A percentile compares a stretch with the other conserved stretches of the same genome.
These are phyloP conservation scores for Ganoderma meredithae DNA, from an alignment of 1,284 basidiomycete species.

Conservation along the genomic window DNA sequence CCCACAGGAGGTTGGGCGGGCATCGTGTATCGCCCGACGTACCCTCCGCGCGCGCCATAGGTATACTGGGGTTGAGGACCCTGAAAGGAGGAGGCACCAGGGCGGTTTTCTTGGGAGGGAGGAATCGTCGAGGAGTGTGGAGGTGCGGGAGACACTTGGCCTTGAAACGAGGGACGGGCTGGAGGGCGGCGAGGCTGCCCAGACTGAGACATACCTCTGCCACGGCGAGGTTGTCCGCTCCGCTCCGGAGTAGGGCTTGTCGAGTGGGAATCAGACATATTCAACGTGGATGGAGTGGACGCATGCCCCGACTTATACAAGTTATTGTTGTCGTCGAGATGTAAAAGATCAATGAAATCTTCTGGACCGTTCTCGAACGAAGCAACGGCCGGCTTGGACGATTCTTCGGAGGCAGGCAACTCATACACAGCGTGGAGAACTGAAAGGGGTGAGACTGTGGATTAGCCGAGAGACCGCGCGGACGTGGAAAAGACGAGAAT, in stretches of 20 bases:
- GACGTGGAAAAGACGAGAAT: slow-evolving; percentile 18
- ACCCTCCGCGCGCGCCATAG: slow-evolving; percentile 47
- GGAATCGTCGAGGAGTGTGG: slow-evolving; percentile 26
- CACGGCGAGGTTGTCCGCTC: slow-evolving; percentile 34
- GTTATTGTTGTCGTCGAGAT: slow-evolving; percentile 22
- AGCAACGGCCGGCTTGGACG: slow-evolving; percentile 30
- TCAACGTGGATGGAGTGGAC: slow-evolving; percentile 26
- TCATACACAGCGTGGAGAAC: slow-evolving; percentile 34
- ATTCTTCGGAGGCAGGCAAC: slow-evolving; percentile 24
- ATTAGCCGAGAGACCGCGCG: slow-evolving; percentile 19
- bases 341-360: slow-evolving; percentile 33
- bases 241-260: slow-evolving; percentile 34
- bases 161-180: slow-evolving; percentile 32
- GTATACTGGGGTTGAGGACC: slow-evolving; percentile 35
- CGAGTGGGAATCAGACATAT: slow-evolving; percentile 37
- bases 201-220: slow-evolving; percentile 35
- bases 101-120: slow-evolving; percentile 27
- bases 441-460: slow-evolving; percentile 11
- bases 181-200: slow-evolving; percentile 37
- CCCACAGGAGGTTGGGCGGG: slow-evolving; percentile 47
- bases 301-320: slow-evolving; percentile 37
- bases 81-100: slow-evolving; percentile 29
- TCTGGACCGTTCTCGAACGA: slow-evolving; percentile 41
- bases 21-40: slow-evolving; percentile 56
- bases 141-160: slow-evolving; percentile 23